A percentile compares a stretch with the other conserved stretches of the same genome.
These are phyloP conservation scores for Mortierella sp. DNA, from an alignment of 371 early-diverging fungal species.

Conservation along the genomic window DNA sequence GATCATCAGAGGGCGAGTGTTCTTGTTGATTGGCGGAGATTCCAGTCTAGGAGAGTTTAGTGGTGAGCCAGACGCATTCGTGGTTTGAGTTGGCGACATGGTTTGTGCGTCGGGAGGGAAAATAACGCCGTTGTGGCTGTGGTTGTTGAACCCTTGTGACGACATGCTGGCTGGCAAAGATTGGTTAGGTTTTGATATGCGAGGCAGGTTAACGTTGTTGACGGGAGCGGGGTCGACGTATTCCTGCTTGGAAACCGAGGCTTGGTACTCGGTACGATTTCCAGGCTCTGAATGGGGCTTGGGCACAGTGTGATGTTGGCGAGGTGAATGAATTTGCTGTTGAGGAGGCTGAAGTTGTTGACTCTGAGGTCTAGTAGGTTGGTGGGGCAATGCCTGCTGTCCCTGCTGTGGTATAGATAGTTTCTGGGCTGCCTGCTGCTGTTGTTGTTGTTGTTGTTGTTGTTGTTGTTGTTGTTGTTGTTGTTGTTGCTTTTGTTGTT, in stretches of 20 bases:
- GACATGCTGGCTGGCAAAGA: background rate
- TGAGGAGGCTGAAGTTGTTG: conserved; percentile 9
- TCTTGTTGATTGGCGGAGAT: conserved; percentile 35
- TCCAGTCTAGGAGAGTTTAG: background rate
- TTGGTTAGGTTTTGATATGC: conserved; percentile 8
- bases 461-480: conserved; percentile 18
- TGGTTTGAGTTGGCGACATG: conserved; percentile 4
- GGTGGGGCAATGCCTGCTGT: conserved; percentile 7
- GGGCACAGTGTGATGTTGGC: background rate
- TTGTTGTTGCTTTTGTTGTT: conserved; percentile 1
- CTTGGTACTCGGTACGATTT: background rate
- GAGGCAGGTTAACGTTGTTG: background rate
- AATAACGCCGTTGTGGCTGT: background rate
- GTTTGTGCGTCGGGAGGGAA: conserved; percentile 15
- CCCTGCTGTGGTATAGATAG: conserved; percentile 5
- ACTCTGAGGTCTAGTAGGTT: background rate
- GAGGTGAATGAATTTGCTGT: conserved; percentile 16
- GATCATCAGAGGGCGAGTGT: conserved; percentile 26
- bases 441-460: conserved; percentile 10
- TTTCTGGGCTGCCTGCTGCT: background rate
- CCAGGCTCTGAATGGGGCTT: background rate
- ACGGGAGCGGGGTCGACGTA: background rate
- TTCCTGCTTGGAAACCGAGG: conserved; percentile 30
- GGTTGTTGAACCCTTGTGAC: background rate
- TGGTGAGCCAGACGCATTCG: background rate